These are phyloP conservation scores for Hypoxylon rubiginosum DNA, from an alignment of 2,329 filamentous ascomycete species.

Conservation along the genomic window DNA sequence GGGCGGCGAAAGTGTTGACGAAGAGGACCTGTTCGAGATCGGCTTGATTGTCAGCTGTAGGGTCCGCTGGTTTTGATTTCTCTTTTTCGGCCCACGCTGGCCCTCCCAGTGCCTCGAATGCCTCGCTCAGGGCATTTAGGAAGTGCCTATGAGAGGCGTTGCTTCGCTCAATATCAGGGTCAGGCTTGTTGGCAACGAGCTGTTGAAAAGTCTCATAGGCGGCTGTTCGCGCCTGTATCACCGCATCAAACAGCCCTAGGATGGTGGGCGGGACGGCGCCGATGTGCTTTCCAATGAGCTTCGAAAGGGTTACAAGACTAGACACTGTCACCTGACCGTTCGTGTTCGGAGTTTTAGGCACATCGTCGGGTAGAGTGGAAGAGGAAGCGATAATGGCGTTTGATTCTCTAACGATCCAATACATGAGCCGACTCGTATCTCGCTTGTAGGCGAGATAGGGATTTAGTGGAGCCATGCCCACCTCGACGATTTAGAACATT, in stretches of 20 bases:
- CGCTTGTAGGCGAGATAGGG: slow-evolving; percentile 57
- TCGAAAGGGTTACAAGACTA: slow-evolving; percentile 55
- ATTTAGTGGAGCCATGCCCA: slow-evolving; percentile 47
- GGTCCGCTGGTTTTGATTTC: not conserved
- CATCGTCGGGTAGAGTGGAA: slow-evolving; percentile 28
- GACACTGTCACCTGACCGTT: slow-evolving; percentile 55
- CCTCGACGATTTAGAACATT: not conserved
- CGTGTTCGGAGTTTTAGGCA: slow-evolving; percentile 52
- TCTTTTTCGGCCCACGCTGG: slow-evolving; percentile 41
- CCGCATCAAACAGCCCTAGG: slow-evolving; percentile 54
- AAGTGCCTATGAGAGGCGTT: slow-evolving; percentile 59
- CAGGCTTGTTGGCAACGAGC: slow-evolving; percentile 49
- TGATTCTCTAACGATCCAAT: slow-evolving; percentile 57
- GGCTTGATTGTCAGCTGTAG: slow-evolving; percentile 30
- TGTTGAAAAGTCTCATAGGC: slow-evolving; percentile 52
- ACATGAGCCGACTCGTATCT: slow-evolving; percentile 55
- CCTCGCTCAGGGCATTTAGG: slow-evolving; percentile 57
- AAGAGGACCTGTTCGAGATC: slow-evolving; percentile 48
- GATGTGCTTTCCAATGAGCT: slow-evolving; percentile 56
- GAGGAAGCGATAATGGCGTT: slow-evolving; percentile 53
- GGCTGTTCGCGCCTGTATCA: slow-evolving; percentile 54
- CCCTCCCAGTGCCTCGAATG: slow-evolving; percentile 55
- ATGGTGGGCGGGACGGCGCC: slow-evolving; percentile 53
- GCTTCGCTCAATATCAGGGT: slow-evolving; percentile 55
- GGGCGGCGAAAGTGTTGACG: slow-evolving; percentile 48